phyloP scores from a whole-genome alignment of 2,329 filamentous ascomycete species.

The Colletotrichum horii region DNA sequence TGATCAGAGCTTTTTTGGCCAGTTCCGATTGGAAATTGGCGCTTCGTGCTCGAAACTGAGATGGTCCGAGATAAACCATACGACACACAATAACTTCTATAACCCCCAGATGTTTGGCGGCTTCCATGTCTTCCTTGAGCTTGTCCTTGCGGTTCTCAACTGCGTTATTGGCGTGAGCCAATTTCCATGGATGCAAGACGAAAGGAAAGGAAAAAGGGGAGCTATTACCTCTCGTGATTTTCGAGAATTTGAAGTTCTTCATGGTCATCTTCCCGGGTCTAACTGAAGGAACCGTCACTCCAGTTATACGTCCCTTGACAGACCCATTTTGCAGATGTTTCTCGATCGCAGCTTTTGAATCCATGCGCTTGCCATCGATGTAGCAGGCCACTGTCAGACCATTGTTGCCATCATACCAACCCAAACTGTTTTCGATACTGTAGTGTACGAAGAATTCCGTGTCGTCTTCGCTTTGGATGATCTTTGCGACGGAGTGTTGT shows the following conservation, averaged over 20 bases:
- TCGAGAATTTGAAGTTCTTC: neutral
- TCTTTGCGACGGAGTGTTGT: neutral
- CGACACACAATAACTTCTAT: neutral
- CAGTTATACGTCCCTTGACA: accelerated
- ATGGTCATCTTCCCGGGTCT: accelerated
- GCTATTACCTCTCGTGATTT: neutral
- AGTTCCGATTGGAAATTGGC: neutral
- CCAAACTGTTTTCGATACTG: neutral
- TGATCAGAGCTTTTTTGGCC: neutral
- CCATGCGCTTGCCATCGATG: neutral
- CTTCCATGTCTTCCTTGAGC: neutral
- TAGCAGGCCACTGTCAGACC: accelerated
- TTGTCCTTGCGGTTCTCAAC: neutral
- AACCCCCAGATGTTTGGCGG: neutral
- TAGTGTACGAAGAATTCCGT: neutral
- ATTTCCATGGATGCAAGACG: no score
- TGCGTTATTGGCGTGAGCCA: neutral
- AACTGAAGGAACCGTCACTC: accelerated
- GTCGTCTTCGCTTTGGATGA: slow-evolving; percentile 1
- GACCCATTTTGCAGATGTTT: accelerated
- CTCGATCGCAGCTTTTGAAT: accelerated
- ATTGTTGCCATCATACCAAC: neutral
- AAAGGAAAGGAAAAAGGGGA: no score
- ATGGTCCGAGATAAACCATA: no score
- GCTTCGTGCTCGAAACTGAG: no score